Base-by-base conservation (phyloP, 306 rosid genomes). In the Ochetophila trinervis region DNA sequence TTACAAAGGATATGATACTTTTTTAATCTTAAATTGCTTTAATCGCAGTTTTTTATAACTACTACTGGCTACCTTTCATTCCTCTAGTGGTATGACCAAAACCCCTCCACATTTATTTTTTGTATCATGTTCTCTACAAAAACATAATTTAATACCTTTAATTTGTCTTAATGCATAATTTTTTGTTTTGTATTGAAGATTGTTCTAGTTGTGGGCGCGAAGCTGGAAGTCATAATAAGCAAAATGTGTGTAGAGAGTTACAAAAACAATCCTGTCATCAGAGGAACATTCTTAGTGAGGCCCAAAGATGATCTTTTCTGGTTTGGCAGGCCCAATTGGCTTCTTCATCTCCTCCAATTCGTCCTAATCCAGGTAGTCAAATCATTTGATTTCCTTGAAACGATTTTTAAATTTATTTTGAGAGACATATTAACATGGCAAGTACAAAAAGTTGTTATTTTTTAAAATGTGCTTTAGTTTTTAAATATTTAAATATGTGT, bases 1-100 rank as follows among this genome's bases (percentile, higher is more conserved):
- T 17, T 13, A 8, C 5, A 42, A 20, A 6, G 21, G 5, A 1
- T 58, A 69, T n/a, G n/a, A 40, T 22, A 44, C 15, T 57, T n/a
- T 27, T 45, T 69, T 50, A 53, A 66, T 32, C 0, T 24, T 22
- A 19, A 42, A 54, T 63, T 13, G 10, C 20, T 51, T 49, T 82
- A 27, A 27, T 79, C 11, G 44, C 89, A 87, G 93, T 60, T 76
- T 87, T 87, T 63, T 78, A 84, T 74, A 79, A 76, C 59, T 18
- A 84, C 78, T 87, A 73, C 67, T 87, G 93, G 93, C 74, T 87
- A 64, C 88, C 95, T 19, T 87, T 87, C 73, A 74, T 87, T 62
- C 95, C 90, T 48, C 83, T 87, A 66, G 70, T 74, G 88, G 90
- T 87, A 85, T 10, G 51, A 5, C 66, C 42, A 10, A 54, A 42